phyloP scores from a whole-genome alignment of 768 basidiomycete species.

The Lentinus tigrinus region DNA sequence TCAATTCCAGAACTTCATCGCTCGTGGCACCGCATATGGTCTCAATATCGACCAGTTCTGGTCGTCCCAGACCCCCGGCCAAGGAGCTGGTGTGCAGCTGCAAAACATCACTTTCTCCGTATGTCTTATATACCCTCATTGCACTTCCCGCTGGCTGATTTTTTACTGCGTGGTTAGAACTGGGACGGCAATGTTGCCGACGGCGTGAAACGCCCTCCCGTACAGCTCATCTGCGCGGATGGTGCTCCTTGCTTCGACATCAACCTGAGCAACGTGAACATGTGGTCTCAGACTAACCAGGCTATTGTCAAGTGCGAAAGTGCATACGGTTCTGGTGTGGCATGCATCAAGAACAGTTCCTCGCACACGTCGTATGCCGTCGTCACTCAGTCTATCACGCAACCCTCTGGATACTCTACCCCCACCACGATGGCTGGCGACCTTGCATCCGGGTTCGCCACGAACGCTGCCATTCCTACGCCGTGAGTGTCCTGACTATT shows the following conservation, averaged over 20 bases:
- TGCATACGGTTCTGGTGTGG: conserved; percentile 28
- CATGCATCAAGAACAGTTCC: conserved; percentile 25
- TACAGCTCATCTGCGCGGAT: conserved; percentile 28
- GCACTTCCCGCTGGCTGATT: neutral
- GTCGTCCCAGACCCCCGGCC: conserved; percentile 21
- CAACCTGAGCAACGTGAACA: conserved; percentile 27
- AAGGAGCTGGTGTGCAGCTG: conserved; percentile 27
- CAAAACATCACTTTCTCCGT: conserved; percentile 30
- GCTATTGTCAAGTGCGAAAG: conserved; percentile 29
- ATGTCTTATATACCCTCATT: neutral
- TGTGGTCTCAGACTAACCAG: conserved; percentile 28
- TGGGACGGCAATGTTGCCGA: conserved; percentile 29
- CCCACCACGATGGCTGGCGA: conserved; percentile 28
- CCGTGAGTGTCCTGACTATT: conserved; percentile 22
- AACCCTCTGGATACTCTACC: conserved; percentile 28
- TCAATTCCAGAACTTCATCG: conserved; percentile 29
- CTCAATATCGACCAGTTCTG: conserved; percentile 30
- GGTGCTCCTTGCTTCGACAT: conserved; percentile 28
- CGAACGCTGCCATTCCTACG: conserved; percentile 24
- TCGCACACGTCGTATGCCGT: conserved; percentile 23
- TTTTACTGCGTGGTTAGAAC: conserved; percentile 17
- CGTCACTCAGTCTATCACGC: conserved; percentile 20
- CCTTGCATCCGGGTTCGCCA: conserved; percentile 23
- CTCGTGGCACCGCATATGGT: conserved; percentile 29
- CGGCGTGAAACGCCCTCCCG: conserved; percentile 25